A percentile compares a stretch with the other conserved stretches of the same genome.
Conservation (phyloP, 345 rosid genomes). For the Excoecaria agallocha region DNA sequence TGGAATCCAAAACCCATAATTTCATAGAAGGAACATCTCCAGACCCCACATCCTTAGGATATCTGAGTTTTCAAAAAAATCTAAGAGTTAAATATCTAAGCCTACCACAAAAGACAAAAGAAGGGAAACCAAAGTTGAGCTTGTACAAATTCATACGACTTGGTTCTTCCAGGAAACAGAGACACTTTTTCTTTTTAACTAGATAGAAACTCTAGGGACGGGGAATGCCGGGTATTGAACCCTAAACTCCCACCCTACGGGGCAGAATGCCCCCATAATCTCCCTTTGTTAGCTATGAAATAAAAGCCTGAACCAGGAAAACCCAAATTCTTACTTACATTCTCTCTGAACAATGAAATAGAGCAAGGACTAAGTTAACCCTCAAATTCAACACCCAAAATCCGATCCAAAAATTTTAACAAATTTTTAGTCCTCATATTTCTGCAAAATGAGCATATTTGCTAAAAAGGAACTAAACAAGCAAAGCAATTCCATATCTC, state of each 20-base stretch:
- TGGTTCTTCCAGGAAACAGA: not conserved
- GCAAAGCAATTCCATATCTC: not conserved
- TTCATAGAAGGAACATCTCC: not conserved
- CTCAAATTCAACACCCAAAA: not conserved
- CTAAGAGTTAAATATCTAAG: not conserved
- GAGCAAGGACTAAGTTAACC: not conserved
- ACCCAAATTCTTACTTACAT: not conserved
- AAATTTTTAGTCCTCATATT: not conserved
- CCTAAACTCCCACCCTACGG: too few relatives aligned
- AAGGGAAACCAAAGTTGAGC: not conserved
- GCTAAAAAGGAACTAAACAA: not conserved
- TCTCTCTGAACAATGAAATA: not conserved
- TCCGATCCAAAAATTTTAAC: not conserved
- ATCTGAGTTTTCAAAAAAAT: not conserved
- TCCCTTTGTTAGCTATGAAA: too few relatives aligned
- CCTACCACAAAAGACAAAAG: not conserved
- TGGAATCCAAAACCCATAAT: not conserved
- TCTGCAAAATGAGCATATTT: not conserved
- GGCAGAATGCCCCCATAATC: too few relatives aligned
- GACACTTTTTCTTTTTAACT: not conserved
- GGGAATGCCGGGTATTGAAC: too few relatives aligned
- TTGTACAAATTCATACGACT: not conserved
- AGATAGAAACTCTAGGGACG: too few relatives aligned
- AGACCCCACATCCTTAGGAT: not conserved
- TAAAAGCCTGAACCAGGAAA: not conserved